phyloP scores from a whole-genome alignment of 768 basidiomycete species.

The Agaricus sinodeliciosus region DNA sequence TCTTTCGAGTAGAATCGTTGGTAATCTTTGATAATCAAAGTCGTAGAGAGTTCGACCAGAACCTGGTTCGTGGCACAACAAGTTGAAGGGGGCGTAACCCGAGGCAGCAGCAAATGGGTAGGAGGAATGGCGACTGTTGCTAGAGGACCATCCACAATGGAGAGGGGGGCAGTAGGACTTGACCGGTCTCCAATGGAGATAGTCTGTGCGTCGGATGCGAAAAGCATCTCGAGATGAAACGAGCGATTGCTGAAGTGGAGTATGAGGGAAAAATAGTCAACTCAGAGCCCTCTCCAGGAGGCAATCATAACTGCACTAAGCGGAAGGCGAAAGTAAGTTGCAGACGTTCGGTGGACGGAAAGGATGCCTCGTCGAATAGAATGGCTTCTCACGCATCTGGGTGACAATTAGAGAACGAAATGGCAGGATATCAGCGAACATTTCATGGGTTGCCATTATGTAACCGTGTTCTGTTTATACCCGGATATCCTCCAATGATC shows the following conservation, averaged over 20 bases:
- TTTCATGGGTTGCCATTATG: background rate
- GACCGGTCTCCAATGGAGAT: background rate
- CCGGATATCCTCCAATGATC: no score
- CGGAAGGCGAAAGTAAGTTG: slow-evolving; percentile 7
- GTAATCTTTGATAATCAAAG: slow-evolving; percentile 43
- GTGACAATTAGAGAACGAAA: background rate
- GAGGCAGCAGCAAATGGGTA: slow-evolving; percentile 21
- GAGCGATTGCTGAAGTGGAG: background rate
- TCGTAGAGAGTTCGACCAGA: slow-evolving; percentile 43
- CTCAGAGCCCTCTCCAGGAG: slow-evolving; percentile 26
- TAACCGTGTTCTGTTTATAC: no score
- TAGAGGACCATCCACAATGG: background rate
- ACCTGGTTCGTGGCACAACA: slow-evolving; percentile 35
- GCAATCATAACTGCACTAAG: slow-evolving; percentile 24
- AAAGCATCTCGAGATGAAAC: slow-evolving; percentile 4
- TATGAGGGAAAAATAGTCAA: slow-evolving; percentile 4
- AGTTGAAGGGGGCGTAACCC: slow-evolving; percentile 25
- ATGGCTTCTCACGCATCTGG: slow-evolving; percentile 2
- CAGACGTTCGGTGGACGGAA: background rate
- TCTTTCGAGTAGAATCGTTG: slow-evolving; percentile 34
- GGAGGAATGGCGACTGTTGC: slow-evolving; percentile 8
- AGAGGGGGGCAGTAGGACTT: background rate
- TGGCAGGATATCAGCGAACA: slow-evolving; percentile 1
- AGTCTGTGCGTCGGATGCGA: slow-evolving; percentile 2
- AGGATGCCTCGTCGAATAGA: background rate